Conservation (phyloP, 345 rosid species). For the Clausena lansium region DNA sequence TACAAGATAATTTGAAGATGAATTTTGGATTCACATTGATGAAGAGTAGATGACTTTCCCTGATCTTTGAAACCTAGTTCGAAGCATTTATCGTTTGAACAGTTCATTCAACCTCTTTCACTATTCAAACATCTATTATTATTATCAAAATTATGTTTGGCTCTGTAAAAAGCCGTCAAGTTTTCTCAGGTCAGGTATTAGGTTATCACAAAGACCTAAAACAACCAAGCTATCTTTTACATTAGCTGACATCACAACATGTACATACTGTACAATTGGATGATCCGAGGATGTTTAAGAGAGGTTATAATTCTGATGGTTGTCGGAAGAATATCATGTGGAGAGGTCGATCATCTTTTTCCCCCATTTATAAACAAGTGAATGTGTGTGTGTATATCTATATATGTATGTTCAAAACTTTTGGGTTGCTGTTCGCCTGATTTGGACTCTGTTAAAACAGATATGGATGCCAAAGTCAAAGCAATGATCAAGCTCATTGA, state of each 20-base stretch:
- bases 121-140: background rate
- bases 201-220: background rate
- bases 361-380: background rate
- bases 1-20: background rate
- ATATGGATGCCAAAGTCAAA: constrained; percentile 90
- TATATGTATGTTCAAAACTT: background rate
- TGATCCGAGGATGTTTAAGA: background rate
- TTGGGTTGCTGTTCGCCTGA: background rate
- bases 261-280: background rate
- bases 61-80: background rate
- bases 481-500: constrained; percentile 95
- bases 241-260: background rate
- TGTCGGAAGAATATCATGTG: background rate
- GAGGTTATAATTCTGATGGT: constrained; percentile 6
- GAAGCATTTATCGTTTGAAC: background rate
- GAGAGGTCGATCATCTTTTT: background rate
- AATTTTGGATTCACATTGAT: too few relatives aligned
- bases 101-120: background rate
- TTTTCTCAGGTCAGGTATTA: background rate
- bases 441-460: constrained; percentile 38
- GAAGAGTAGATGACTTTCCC: background rate
- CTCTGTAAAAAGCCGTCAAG: background rate
- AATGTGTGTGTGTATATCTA: background rate
- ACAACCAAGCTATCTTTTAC: background rate
- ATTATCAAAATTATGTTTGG: background rate